Evolutionary conservation across 139 green algal species (phyloP), one percentile per base, ranked within the genome.

Genomic region (Zygnema circumcarinatum): DNA sequence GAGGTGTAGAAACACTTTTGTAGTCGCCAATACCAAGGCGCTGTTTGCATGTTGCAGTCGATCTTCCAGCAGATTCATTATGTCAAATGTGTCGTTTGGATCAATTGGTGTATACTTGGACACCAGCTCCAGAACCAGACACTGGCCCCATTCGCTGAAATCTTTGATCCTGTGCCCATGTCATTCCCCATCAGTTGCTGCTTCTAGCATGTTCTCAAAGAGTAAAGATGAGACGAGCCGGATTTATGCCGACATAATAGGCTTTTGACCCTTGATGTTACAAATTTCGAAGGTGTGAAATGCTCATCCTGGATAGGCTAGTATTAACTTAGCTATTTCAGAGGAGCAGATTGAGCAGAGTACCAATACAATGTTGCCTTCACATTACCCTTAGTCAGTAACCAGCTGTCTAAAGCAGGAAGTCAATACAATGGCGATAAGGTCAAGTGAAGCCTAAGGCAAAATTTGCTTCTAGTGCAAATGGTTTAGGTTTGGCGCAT

Each of bases 11-110:
- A 99, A 99, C 16, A 98, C 91, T 90, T 97, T 96, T 67, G 94
- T 92, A 2, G 96, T 94, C 38, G 94, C 95, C 85, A 99, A 90
- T 38, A 97, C 95, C 11, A 99, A 94, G 0, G 96, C 97, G 40
- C 89, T 95, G 92, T 98, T 99, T 87, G 93, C 88, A 76, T 95
- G 91, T 33, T 90, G 89, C 86, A 99, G 92, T 20, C 96, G 92
- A 93, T 98, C 97, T 90, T 99, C 97, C 47, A 99, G 92, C 31
- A 86, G 32, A 88, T 99, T 98, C 88, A 99, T 94, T 78, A 99
- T 92, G 90, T 98, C 96, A 89, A 96, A 99, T 62, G 96, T 94
- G 90, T 99, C 96, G 16, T 93, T 85, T 20, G 85, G 94, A 1
- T 85, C 31, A 81, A 85, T 36, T 0, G 96, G 95, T 40, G 76